These are phyloP conservation scores for Digitaria exilis DNA, from an alignment of 202 grass and related monocot species.

Conservation along the genomic window DNA sequence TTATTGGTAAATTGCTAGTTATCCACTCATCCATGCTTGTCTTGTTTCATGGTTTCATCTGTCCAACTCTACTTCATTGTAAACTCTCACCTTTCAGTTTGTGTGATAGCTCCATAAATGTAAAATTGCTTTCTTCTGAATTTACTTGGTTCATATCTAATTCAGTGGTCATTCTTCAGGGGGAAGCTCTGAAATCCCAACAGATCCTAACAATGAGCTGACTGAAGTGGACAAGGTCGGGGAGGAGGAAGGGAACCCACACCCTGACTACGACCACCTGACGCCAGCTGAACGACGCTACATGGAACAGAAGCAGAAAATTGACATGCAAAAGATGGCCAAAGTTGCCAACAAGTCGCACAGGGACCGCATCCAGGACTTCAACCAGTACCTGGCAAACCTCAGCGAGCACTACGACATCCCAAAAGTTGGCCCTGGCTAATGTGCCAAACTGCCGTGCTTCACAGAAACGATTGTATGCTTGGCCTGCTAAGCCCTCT, in stretches of 20 bases:
- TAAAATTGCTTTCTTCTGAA: not conserved
- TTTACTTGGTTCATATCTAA: not conserved
- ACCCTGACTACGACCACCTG: conserved; percentile 50
- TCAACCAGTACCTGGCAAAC: conserved; percentile 94
- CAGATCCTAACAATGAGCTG: conserved; percentile 46
- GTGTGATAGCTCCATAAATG: no score
- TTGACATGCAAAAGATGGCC: conserved; percentile 64
- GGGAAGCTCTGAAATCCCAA: conserved; percentile 56
- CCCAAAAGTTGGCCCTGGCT: conserved; percentile 96
- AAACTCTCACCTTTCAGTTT: not conserved
- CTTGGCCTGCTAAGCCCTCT: not conserved
- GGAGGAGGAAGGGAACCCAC: conserved; percentile 54
- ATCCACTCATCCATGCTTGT: not conserved
- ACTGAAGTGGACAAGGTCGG: conserved; percentile 54
- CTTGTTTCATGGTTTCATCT: not conserved
- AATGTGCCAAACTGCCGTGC: conserved; percentile 2
- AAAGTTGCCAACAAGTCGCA: conserved; percentile 92
- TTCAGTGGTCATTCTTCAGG: conserved; percentile 41
- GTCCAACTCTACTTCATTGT: not conserved
- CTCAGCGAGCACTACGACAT: conserved; percentile 98
- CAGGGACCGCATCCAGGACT: conserved; percentile 88
- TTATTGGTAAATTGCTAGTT: not conserved
- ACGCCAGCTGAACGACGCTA: conserved; percentile 88
- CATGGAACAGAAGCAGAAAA: conserved; percentile 84
- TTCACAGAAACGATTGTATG: not conserved